Evolutionary conservation across 1,284 basidiomycete species (phyloP), one percentile per base, ranked within the genome.

Genomic region (Malassezia obtusa): DNA sequence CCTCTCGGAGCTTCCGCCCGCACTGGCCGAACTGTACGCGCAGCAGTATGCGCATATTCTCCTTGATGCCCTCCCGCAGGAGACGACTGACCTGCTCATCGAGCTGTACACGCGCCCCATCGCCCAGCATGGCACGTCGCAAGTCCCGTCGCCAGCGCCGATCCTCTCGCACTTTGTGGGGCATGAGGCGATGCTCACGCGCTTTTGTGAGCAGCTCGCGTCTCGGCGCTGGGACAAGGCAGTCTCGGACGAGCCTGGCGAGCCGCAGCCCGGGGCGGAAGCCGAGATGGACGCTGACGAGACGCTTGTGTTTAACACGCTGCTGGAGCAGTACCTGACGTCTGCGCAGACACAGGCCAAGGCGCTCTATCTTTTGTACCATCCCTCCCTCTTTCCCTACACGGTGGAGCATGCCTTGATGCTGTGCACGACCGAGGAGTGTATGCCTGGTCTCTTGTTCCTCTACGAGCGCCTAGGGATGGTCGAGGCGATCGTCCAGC

Each of bases 101-200:
- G 30, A 28, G 15, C 25, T 50, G 30, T 54, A 51, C 49, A 52
- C 55, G 24, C 19, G 51, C 43, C 40, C 40, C 4, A 24, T 43
- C n/a, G 24, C 30, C 6, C 40, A 43, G 40, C 17, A 43, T 4
- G 40, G 40, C 30, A n/a, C 24, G 14, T 17, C 49, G 47, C 26
- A 51, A 39, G 79, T 83, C 0, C 86, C 89, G 0, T 89, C 89
- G 0, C 89, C 91, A 0, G 79, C 84, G 1, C 78, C 85, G 28
- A 95, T 89, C 75, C 96, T 96, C 67, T 84, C 91, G 0, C 89
- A 94, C 73, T 98, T 95, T 63, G 84, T 95, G 36, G 87, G 91
- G 64, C 88, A 92, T 66, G 83, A 84, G 56, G 79, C 79, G 1
- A 82, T 87, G 49, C 92, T 98, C 64, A 80, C 87, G 33, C 79